phyloP scores from a whole-genome alignment of 768 basidiomycete genomes.

The Lactifluus subvellereus region DNA sequence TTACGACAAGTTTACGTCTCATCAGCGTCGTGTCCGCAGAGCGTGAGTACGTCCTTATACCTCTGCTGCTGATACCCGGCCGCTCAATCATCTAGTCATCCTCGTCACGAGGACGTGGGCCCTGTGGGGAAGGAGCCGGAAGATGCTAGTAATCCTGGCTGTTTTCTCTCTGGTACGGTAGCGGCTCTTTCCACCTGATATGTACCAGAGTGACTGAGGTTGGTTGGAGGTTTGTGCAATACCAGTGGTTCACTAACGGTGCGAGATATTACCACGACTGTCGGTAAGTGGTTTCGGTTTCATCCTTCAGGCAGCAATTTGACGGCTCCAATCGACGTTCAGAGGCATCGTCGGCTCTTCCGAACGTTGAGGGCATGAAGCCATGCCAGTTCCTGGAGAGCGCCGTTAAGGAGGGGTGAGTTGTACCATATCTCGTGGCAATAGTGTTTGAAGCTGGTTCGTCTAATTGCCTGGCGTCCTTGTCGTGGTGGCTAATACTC shows the following conservation, averaged over 20 bases:
- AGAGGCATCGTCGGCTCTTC: not conserved
- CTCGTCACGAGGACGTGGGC: constrained; percentile 30
- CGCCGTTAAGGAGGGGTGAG: not conserved
- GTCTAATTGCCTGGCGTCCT: not conserved
- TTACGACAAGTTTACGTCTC: not conserved
- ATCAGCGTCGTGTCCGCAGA: constrained; percentile 5
- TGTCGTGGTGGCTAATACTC: not conserved
- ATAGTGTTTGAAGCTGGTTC: constrained; percentile 18
- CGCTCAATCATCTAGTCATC: constrained; percentile 22
- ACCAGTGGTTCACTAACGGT: not conserved
- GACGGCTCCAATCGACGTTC: not conserved
- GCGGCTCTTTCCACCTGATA: not conserved
- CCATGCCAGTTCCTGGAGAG: constrained; percentile 1
- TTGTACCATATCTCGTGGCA: not conserved
- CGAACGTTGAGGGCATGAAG: not conserved
- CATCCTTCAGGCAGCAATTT: not conserved
- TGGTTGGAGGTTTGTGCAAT: constrained; percentile 1
- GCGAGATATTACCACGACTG: not conserved
- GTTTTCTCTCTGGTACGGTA: not conserved
- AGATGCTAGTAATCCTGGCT: constrained; percentile 9
- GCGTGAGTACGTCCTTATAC: not conserved
- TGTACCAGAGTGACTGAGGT: not conserved
- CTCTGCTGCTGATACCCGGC: not conserved
- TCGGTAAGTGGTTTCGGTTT: not conserved
- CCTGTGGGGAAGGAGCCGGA: constrained; percentile 27